Base-by-base conservation (phyloP, 352 stramenopile genomes). In the Phytophthora hibernalis region DNA sequence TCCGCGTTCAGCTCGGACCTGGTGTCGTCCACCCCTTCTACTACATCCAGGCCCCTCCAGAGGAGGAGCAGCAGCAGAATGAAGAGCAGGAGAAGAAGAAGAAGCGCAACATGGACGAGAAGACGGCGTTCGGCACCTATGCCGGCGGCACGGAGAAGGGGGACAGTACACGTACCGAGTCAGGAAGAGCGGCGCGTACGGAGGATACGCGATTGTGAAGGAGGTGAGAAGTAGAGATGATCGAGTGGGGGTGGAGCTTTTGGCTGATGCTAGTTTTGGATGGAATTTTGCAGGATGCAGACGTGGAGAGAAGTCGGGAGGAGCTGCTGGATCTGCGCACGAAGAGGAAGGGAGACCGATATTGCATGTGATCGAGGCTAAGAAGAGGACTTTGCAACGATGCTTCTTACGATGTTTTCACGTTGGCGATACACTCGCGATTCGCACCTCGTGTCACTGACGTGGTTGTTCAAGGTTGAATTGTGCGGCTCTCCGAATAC, bases 1-100 rank as follows among this genome's bases (percentile, higher is more conserved):
- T 96, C 85, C 5, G 72, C 85, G 33, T 97, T 97, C 57, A 96
- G 86, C 66, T 91, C 89, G 20, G 91, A 97, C 57, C 66, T 97
- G 20, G 87, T 97, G 50, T 96, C 87, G 9, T 95, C 88, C 11
- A 96, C 88, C 13, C 70, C 87, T 97, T 97, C 63, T 79, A 91
- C 60, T 97, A 85, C 65, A 96, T 97, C 45, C 91, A 92, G 47
- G 90, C 90, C 1, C 91, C 91, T 4, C 76, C 80, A 0, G 82
- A 95, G 20, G 77, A 90, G 20, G 69, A 86, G 16, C 66, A 74
- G 18, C 57, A 80, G 28, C 45, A 79, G 22, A 61, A 82, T 28
- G 26, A 79, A 20, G 72, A 89, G 53, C 21, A 79, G 48, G 59
- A 67, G 0, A 72, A 83, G 43, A 83, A 83, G 43, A 83, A 79